phyloP scores from a whole-genome alignment of 163 green algal species.

The Picocystis sp. region DNA sequence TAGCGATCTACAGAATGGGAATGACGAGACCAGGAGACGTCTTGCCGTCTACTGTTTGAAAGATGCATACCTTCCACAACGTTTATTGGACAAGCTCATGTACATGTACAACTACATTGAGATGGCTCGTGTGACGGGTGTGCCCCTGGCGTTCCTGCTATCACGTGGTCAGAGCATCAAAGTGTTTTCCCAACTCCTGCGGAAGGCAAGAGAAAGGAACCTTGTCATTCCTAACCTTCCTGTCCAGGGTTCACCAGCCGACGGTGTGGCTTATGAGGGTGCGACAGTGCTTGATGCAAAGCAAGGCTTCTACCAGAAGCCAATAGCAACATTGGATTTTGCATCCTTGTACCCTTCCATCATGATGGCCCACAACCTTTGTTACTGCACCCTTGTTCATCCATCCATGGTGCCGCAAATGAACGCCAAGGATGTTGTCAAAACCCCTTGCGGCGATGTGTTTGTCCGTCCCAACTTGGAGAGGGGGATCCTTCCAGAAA shows the following conservation, averaged over 20 bases:
- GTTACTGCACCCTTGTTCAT: constrained; percentile 87
- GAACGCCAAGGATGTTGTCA: constrained; percentile 27
- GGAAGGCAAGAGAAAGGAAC: constrained; percentile 49
- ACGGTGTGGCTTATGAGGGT: constrained; percentile 83
- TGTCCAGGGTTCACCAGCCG: constrained; percentile 12
- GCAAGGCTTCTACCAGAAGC: constrained; percentile 58
- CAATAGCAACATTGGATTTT: constrained; percentile 96
- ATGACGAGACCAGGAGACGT: constrained; percentile 71
- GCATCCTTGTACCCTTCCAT: constrained; percentile 95
- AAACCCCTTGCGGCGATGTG: constrained; percentile 56
- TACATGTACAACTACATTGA: constrained; percentile 98
- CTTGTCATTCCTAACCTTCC: constrained; percentile 71
- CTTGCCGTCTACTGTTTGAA: constrained; percentile 98
- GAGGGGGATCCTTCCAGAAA: constrained; percentile 86
- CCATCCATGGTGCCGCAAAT: constrained; percentile 25
- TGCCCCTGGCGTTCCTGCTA: constrained; percentile 51
- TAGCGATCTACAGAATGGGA: constrained; percentile 83
- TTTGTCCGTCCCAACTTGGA: constrained; percentile 45
- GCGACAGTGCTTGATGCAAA: constrained; percentile 94
- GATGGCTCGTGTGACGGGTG: constrained; percentile 84
- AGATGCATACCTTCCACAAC: constrained; percentile 90
- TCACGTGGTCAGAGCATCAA: constrained; percentile 91
- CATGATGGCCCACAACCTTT: constrained; percentile 99
- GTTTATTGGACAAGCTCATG: constrained; percentile 93
- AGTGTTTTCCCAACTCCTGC: constrained; percentile 73